phyloP scores from a whole-genome alignment of 2,329 filamentous ascomycete species.

The Clonostachys rhizophaga region DNA sequence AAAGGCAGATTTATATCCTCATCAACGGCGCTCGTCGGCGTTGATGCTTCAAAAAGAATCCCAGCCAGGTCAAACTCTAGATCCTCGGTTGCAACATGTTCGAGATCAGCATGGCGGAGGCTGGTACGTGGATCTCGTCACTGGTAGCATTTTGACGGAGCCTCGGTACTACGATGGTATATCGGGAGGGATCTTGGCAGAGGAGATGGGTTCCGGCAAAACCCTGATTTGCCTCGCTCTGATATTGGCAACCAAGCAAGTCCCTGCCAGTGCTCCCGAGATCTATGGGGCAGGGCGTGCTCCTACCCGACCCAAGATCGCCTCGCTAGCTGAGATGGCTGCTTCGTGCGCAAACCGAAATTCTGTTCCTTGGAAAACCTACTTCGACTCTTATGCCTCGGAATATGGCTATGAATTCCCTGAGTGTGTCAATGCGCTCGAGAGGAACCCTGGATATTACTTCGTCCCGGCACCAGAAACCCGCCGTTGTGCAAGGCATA shows the following conservation, averaged over 20 bases:
- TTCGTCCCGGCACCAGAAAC: conserved; percentile 40
- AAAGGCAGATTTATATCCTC: conserved; percentile 64
- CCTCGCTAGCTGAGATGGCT: conserved; percentile 70
- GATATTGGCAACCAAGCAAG: conserved; percentile 69
- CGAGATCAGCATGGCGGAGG: conserved; percentile 52
- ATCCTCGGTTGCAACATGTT: conserved; percentile 65
- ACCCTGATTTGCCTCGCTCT: conserved; percentile 79
- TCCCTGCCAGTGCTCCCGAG: conserved; percentile 62
- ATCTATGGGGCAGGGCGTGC: conserved; percentile 41
- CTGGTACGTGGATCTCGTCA: conserved; percentile 69
- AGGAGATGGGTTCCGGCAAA: conserved; percentile 82
- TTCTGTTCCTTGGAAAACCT: conserved; percentile 65
- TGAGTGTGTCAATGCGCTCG: conserved; percentile 50
- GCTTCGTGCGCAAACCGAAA: conserved; percentile 63
- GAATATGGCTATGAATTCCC: conserved; percentile 43
- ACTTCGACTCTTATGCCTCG: conserved; percentile 46
- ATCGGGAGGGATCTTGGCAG: conserved; percentile 72
- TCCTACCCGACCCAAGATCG: conserved; percentile 40
- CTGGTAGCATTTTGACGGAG: conserved; percentile 57
- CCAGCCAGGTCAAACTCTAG: conserved; percentile 58
- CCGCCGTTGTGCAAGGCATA: conserved; percentile 11
- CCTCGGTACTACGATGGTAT: conserved; percentile 70
- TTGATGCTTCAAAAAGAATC: conserved; percentile 80
- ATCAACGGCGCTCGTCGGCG: conserved; percentile 76
- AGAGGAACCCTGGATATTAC: conserved; percentile 56